phyloP scores from a whole-genome alignment of 805 yeast species.

The Wickerhamomyces ciferrii region DNA sequence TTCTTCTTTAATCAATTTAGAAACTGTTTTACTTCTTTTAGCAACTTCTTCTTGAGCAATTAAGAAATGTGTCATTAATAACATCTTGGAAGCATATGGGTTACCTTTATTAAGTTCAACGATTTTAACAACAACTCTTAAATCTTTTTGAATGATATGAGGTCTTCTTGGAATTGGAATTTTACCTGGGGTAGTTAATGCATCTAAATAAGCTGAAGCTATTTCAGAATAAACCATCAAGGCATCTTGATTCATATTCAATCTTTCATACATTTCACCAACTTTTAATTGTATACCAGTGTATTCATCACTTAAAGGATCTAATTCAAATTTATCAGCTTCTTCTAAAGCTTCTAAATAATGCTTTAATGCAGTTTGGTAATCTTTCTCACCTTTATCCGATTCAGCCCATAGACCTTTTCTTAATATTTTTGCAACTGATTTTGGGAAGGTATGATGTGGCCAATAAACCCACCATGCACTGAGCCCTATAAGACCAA shows the following conservation, averaged over 20 bases:
- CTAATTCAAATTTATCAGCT: slow-evolving; percentile 51
- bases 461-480: slow-evolving; percentile 52
- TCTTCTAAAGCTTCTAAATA: slow-evolving; percentile 72
- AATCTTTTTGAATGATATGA: slow-evolving; percentile 62
- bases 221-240: slow-evolving; percentile 62
- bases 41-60: slow-evolving; percentile 65
- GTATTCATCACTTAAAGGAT: slow-evolving; percentile 67
- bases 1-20: slow-evolving; percentile 26
- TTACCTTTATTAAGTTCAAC: slow-evolving; percentile 49
- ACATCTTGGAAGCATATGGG: slow-evolving; percentile 46
- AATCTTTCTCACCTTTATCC: slow-evolving; percentile 51
- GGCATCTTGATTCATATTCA: slow-evolving; percentile 60
- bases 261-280: slow-evolving; percentile 79
- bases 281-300: slow-evolving; percentile 87
- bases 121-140: slow-evolving; percentile 63
- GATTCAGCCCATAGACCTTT: slow-evolving; percentile 83
- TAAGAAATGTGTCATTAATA: slow-evolving; percentile 55
- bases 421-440: slow-evolving; percentile 68
- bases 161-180: slow-evolving; percentile 33
- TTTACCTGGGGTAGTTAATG: slow-evolving; percentile 37
- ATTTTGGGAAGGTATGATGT: slow-evolving; percentile 58
- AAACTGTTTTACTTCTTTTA: slow-evolving; percentile 29
- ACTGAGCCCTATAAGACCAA: slow-evolving; percentile 20
- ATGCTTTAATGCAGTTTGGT: slow-evolving; percentile 58
- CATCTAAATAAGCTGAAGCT: slow-evolving; percentile 51